Base-by-base conservation (phyloP, 2,329 filamentous ascomycete species). In the Fusarium denticulatum region DNA sequence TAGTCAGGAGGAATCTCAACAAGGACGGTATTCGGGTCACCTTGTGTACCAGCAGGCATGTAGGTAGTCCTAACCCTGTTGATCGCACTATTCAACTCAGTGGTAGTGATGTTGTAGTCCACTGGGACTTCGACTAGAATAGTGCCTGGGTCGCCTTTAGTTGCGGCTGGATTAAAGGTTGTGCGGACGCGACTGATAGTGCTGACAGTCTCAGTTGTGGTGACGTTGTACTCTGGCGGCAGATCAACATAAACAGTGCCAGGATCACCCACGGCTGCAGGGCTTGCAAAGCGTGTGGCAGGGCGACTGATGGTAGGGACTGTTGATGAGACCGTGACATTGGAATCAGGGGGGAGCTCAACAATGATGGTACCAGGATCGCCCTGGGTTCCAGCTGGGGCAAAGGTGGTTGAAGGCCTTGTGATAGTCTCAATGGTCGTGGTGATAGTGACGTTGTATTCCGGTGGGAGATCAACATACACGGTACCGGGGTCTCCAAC, bases 281-380 rank as follows among this genome's bases (percentile, higher is more conserved):
- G 65, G 16, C 55, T 34, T 22, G 53, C 37, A 30, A 67, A 68
- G 11, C 46, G 64, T 12, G 62, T 68, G 15, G 32, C 24, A 32
- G 63, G 63, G n/a, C 46, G 52, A 6, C 55, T 55, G 14, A 68
- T 55, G 4, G 65, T 68, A 20, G 40, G 36, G 28, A 61, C 32
- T n/a, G 37, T 64, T 8, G 40, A 26, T 10, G 63, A 53, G 13
- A 56, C 37, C 4, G 66, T 69, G 26, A 68, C 45, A 37, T 67
- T 69, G 16, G 30, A 45, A 12, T 67, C 64, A 10, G 66, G 66
- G 26, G 63, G 66, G n/a, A 62, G 32, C 46, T 68, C 39, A 11
- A 69, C n/a, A 15, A 67, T 36, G 16, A 72, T 36, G 8, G 69
- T 72, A 7, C 63, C 58, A 10, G 67, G 69, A 13, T 72, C 69